A percentile compares a stretch with the other conserved stretches of the same genome.
Conservation (phyloP, 2,329 filamentous ascomycete genomes). For the Colletotrichum tofieldiae region DNA sequence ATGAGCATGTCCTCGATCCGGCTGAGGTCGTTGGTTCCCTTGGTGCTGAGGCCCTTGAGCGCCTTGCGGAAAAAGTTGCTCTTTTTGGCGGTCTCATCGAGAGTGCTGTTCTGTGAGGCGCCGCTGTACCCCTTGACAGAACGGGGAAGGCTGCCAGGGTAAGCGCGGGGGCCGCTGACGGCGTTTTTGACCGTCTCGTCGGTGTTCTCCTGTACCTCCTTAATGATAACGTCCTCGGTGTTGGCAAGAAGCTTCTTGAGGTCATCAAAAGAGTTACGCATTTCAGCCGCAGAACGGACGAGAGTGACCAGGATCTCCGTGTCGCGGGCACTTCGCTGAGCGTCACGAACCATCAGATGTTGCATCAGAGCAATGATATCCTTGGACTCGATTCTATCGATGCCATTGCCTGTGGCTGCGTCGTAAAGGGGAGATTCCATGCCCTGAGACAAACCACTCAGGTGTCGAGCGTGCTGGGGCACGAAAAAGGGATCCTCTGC, state of each 20-base stretch:
- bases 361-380: constrained; percentile 99
- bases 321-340: constrained; percentile 94
- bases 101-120: constrained; percentile 68
- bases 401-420: constrained; percentile 86
- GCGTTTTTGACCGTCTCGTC: constrained; percentile 87
- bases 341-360: constrained; percentile 96
- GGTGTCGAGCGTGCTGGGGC: constrained; percentile 74
- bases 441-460: constrained; percentile 93
- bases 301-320: constrained; percentile 96
- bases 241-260: constrained; percentile 94
- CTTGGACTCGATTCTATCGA: constrained; percentile 94
- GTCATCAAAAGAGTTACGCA: constrained; percentile 96
- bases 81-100: constrained; percentile 81
- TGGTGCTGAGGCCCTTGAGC: constrained; percentile 90
- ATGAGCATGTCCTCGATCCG: constrained; percentile 94
- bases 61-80: constrained; percentile 95
- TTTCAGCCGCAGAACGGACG: constrained; percentile 93
- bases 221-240: constrained; percentile 91
- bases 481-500: constrained; percentile 79
- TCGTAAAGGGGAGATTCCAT: constrained; percentile 94
- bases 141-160: constrained; percentile 77
- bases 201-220: constrained; percentile 88
- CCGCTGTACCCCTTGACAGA: constrained; percentile 65
- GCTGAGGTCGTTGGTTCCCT: constrained; percentile 88
- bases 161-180: constrained; percentile 88